Percentiles rank a stretch among this genome's conserved stretches.
These are phyloP conservation scores for Lodderomyces theae DNA, from an alignment of 1,139 yeast genomes.

Conservation along the genomic window DNA sequence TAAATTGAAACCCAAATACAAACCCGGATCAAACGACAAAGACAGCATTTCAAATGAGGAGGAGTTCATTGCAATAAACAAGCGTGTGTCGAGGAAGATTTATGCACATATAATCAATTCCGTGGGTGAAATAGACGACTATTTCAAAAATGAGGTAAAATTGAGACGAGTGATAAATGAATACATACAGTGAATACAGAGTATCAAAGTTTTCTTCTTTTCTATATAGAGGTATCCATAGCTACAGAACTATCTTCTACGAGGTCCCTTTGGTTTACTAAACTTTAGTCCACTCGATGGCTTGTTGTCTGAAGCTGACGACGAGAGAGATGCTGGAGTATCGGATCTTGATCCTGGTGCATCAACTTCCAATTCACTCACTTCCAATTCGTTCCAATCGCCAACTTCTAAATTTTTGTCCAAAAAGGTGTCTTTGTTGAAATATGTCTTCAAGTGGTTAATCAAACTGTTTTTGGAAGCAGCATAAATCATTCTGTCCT, in stretches of 20 bases:
- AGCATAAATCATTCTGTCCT: conserved; percentile 91
- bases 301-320: conserved; percentile 8
- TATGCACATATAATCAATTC: conserved; percentile 28
- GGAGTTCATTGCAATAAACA: conserved; percentile 36
- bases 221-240: conserved; percentile 4
- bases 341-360: conserved; percentile 14
- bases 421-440: conserved; percentile 18
- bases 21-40: conserved; percentile 5
- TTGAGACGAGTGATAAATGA: conserved; percentile 24
- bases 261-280: conserved; percentile 57
- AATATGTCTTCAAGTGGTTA: conserved; percentile 41
- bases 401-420: conserved; percentile 61
- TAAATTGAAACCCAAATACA: conserved; percentile 47
- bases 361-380: conserved; percentile 25
- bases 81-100: conserved; percentile 42
- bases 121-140: conserved; percentile 10
- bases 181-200: conserved; percentile 15
- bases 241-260: conserved; percentile 31
- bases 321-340: conserved; percentile 9
- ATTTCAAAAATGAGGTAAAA: conserved; percentile 18
- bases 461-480: conserved; percentile 71
- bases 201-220: not conserved
- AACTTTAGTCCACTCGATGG: conserved; percentile 29
- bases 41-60: conserved; percentile 22
- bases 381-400: conserved; percentile 63